A percentile compares a stretch with the other conserved stretches of the same genome.
Conservation (phyloP, 2,329 filamentous ascomycete species). For the Pseudocercospora crystallina region DNA sequence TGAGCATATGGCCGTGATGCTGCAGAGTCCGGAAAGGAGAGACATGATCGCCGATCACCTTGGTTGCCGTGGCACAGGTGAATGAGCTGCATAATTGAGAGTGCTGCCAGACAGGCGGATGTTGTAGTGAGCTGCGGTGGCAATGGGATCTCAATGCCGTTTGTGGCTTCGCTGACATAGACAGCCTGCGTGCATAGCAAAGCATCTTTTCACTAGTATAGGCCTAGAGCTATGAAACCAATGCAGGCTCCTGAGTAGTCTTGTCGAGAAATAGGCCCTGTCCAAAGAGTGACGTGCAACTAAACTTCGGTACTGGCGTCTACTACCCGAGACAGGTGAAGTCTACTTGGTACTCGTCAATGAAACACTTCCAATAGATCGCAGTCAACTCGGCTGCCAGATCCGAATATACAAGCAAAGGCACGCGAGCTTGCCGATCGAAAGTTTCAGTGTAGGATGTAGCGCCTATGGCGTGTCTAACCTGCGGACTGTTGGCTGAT, state of each 20-base stretch:
- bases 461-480: too few relatives aligned
- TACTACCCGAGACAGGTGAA: slow-evolving; percentile 2
- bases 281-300: not conserved
- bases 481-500: too few relatives aligned
- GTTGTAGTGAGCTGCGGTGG: too few relatives aligned
- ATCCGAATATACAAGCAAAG: too few relatives aligned
- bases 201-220: not conserved
- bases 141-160: not conserved
- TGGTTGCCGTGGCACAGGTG: too few relatives aligned
- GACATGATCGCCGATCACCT: not conserved
- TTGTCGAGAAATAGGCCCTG: not conserved
- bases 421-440: too few relatives aligned
- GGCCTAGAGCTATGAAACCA: not conserved
- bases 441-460: too few relatives aligned
- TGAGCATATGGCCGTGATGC: not conserved
- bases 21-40: not conserved
- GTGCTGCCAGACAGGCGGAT: not conserved
- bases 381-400: too few relatives aligned
- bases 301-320: not conserved
- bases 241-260: not conserved
- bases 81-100: too few relatives aligned
- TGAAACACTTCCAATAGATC: not conserved
- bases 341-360: not conserved
- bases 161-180: not conserved
- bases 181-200: not conserved